A percentile compares a stretch with the other conserved stretches of the same genome.
Conservation (phyloP, 1,139 yeast species). For the Pichia sp. region DNA sequence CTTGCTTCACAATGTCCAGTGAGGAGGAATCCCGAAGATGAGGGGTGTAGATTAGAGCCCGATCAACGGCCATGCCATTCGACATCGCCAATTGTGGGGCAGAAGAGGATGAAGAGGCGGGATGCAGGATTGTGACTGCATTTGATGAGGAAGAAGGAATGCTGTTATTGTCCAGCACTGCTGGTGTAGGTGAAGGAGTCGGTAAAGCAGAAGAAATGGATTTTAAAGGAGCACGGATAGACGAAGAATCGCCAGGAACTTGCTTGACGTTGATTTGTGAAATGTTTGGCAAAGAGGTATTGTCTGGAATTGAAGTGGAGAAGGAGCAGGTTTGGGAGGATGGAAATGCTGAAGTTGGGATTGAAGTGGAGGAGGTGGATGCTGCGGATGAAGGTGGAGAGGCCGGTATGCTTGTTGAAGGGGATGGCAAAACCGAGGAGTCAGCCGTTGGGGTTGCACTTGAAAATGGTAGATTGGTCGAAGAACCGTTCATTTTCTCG, state of each 20-base stretch:
- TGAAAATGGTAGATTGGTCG: background rate
- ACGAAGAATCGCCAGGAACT: background rate
- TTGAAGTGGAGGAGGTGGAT: background rate
- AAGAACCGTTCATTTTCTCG: conserved; percentile 18
- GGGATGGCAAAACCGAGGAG: conserved; percentile 4
- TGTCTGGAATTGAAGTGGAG: background rate
- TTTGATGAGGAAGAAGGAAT: background rate
- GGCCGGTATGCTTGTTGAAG: conserved; percentile 5
- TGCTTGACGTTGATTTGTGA: background rate
- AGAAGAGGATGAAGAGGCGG: background rate
- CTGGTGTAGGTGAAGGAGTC: conserved; percentile 15
- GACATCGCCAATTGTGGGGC: background rate
- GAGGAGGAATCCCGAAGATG: background rate
- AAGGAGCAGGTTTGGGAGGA: background rate
- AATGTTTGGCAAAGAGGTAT: background rate
- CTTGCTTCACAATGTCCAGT: background rate
- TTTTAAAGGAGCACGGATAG: background rate
- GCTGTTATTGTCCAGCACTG: background rate
- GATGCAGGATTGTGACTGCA: background rate
- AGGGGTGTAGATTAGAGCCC: background rate
- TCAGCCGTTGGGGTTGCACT: background rate
- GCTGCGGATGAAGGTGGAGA: background rate
- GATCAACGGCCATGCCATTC: background rate
- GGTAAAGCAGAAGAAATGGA: conserved; percentile 1
- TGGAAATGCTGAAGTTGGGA: background rate